These are phyloP conservation scores for Penicillium pancosmium DNA, from an alignment of 495 filamentous ascomycete genomes.

Conservation along the genomic window DNA sequence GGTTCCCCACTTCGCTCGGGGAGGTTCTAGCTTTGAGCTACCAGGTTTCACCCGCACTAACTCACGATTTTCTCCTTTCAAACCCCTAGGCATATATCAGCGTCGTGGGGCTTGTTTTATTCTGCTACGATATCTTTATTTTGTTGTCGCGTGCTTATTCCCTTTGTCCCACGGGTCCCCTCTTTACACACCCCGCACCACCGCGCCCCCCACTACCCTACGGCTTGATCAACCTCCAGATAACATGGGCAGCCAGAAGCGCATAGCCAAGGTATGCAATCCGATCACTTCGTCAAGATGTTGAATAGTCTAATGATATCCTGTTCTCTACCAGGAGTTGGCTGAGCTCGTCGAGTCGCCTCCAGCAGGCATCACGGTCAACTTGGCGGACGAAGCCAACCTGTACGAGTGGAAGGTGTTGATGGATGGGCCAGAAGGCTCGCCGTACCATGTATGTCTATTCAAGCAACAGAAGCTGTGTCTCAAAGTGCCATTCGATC, in stretches of 20 bases:
- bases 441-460: slow-evolving; percentile 68
- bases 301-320: slow-evolving; percentile 6
- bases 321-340: slow-evolving; percentile 60
- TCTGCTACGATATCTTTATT: slow-evolving; percentile 28
- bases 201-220: slow-evolving; percentile 14
- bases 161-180: neutral
- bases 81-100: neutral
- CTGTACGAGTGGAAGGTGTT: slow-evolving; percentile 82
- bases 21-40: slow-evolving; percentile 22
- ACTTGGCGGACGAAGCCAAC: slow-evolving; percentile 69
- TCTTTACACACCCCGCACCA: slow-evolving; percentile 18
- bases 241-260: slow-evolving; percentile 57
- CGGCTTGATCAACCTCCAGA: slow-evolving; percentile 8
- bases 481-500: neutral
- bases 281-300: neutral
- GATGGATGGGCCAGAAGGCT: slow-evolving; percentile 73
- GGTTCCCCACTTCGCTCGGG: slow-evolving; percentile 15
- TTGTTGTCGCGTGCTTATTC: slow-evolving; percentile 10
- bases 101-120: slow-evolving; percentile 31
- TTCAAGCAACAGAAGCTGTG: neutral
- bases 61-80: slow-evolving; percentile 29
- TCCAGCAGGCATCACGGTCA: slow-evolving; percentile 65
- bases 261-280: slow-evolving; percentile 59
- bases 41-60: slow-evolving; percentile 22
- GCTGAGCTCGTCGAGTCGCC: slow-evolving; percentile 66